Evolutionary conservation across 2,329 filamentous ascomycete genomes (phyloP), one percentile per base, ranked within the genome.

Genomic region (Sporothrix sp.): DNA sequence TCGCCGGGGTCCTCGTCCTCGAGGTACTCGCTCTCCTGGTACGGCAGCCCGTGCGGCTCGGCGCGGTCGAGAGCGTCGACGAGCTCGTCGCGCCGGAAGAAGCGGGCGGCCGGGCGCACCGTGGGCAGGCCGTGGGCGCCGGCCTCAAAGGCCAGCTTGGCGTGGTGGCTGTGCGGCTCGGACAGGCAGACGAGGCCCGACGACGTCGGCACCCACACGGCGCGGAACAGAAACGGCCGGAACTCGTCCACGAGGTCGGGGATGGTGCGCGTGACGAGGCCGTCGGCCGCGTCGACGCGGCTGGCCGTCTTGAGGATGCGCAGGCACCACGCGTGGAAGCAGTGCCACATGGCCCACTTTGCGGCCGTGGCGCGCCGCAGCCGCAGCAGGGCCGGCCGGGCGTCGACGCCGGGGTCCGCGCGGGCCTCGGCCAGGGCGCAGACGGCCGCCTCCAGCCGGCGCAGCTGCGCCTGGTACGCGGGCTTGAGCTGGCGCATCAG

Each of bases 161-260:
- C 35, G 23, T 50, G 45, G 11, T 18, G n/a, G n/a, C n/a, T 8
- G 20, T 37, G 33, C 16, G 54, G 53, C 33, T 63, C 61, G 55
- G 58, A 1, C 21, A 76, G 62, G 3, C 63, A 32, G 9, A 78
- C 62, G n/a, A 59, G 50, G 1, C 73, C 73, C 0, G 61, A 63
- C 1, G 59, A 54, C 0, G 64, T 68, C 28, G 54, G 59, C 54
- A 73, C 73, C 25, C 49, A 44, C 9, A 69, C 55, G 2, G 57
- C 54, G 20, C 63, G 62, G 0, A 68, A 68, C 7, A 78, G 49
- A 51, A 76, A 74, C 36, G 66, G 64, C 11, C 60, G 60, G 63
- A 75, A 78, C 58, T 75, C 71, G 42, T 64, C 59, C n/a, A 77
- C 56, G 27, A 73, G 57, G 7, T 63, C 58, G 1, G 74, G 75